Evolutionary conservation across 139 green algal species (phyloP), one percentile per base, ranked within the genome.

Genomic region (Spirogloea muscicola): DNA sequence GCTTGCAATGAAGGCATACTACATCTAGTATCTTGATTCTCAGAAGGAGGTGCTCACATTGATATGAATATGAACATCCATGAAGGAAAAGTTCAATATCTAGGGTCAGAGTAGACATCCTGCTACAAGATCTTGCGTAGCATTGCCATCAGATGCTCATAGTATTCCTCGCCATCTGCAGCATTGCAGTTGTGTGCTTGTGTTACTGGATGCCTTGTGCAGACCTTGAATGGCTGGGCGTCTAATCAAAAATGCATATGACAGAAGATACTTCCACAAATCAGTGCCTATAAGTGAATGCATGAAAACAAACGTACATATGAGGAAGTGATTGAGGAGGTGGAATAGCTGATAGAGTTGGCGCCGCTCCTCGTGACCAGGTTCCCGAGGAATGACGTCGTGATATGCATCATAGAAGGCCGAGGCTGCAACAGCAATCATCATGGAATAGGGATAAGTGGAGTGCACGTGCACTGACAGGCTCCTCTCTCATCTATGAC

Each of bases 331-430:
- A 25, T 82, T 82, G 25, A 82, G 66, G 7, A 82, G 55, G 1
- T 82, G 74, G 29, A 82, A 80, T 10, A 82, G 74, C 74, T 82
- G 74, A 41, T 82, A 82, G 21, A 82, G 16, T 16, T 36, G 38
- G 3, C 79, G 74, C 37, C 74, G n/a, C 52, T 72, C 74, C 41
- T 77, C 74, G 31, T 80, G 79, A n/a, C 74, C 66, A 5, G 10
- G 33, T 36, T 39, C 46, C 29, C 5, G 40, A 33, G 74, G 74
- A 5, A 82, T n/a, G 16, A 82, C 58, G 38, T 67, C 46, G 29
- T 78, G 74, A 41, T 82, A 82, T 1, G 66, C 74, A 18, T 3
- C 38, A 40, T 82, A 82, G 49, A 82, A 82, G 4, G 51, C 49
- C 13, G 58, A 48, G 1, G 65, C 73, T 81, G 66, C 38, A 72